These are phyloP conservation scores for Cryphonectria radicalis DNA, from an alignment of 2,329 filamentous ascomycete species.

Conservation along the genomic window DNA sequence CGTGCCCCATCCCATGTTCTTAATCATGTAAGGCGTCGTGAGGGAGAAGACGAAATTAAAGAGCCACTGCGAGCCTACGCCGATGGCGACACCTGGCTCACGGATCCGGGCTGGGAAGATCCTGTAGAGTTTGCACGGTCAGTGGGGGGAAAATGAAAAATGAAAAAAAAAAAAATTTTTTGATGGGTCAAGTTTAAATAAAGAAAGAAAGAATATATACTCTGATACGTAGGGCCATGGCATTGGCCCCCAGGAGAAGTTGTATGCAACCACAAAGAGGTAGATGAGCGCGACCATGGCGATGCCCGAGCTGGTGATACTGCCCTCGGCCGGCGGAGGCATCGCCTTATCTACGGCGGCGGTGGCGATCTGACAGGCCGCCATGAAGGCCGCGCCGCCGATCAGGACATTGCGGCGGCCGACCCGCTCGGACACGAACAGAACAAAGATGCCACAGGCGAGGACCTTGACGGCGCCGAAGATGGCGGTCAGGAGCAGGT, in stretches of 20 bases:
- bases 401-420: slow-evolving; percentile 48
- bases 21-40: slow-evolving; percentile 55
- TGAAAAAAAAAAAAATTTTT: neutral
- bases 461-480: slow-evolving; percentile 58
- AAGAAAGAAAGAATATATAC: slow-evolving; percentile 33
- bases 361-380: slow-evolving; percentile 48
- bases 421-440: slow-evolving; percentile 55
- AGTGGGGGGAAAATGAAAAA: neutral
- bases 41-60: slow-evolving; percentile 55
- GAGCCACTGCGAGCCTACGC: slow-evolving; percentile 52
- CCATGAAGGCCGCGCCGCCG: slow-evolving; percentile 49
- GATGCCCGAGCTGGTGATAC: slow-evolving; percentile 47
- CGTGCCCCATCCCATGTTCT: slow-evolving; percentile 50
- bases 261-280: slow-evolving; percentile 56
- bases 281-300: slow-evolving; percentile 59
- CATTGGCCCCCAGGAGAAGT: slow-evolving; percentile 54
- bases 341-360: slow-evolving; percentile 49
- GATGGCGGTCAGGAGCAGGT: slow-evolving; percentile 55
- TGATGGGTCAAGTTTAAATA: neutral
- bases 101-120: slow-evolving; percentile 55
- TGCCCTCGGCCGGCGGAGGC: slow-evolving; percentile 37
- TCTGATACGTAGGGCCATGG: slow-evolving; percentile 55
- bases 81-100: slow-evolving; percentile 51
- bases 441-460: slow-evolving; percentile 54
- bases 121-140: slow-evolving; percentile 27